Evolutionary conservation across 2,329 filamentous ascomycete species (phyloP), one percentile per base, ranked within the genome.

Genomic region (Fusarium tjaetaba): DNA sequence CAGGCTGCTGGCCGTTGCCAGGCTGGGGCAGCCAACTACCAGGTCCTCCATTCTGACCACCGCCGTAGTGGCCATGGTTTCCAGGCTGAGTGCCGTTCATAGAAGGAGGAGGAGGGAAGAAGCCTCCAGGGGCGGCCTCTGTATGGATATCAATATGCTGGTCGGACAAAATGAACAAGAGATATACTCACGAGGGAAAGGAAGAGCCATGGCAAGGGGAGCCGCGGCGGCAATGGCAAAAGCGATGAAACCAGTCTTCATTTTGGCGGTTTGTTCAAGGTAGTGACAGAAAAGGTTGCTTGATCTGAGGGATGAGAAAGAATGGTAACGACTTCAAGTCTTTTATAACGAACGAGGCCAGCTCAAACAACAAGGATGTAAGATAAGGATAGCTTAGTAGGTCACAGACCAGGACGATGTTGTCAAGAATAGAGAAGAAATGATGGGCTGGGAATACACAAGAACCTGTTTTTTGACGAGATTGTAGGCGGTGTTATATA

Each of bases 191-290:
- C 74, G 46, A 7, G 61, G 75, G 49, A 71, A 57, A 34, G 71
- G 58, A 39, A 71, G 49, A 48, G 77, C 73, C 42, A 65, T 28
- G 5, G 65, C 68, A 32, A 79, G 48, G 15, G 77, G 65, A 15
- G 68, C 71, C 57, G 68, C 59, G 30, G 58, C 63, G 45, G 74
- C 72, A 51, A 79, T 52, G 51, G 70, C 36, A 34, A 79, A 48
- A 42, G 72, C 41, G 53, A 74, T 26, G 49, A 68, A 65, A 56
- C 57, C 68, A 59, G 75, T 68, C 76, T 79, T 79, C 78, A 79
- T 79, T n/a, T 65, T 74, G 63, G 60, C 52, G 8, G 28, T 7
- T 38, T 41, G 14, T 30, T 32, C 42, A 42, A 53, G n/a, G 42
- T 63, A 57, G 49, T 61, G 53, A 48, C 60, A 55, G 56, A 66